Percentiles rank a stretch among this genome's conserved stretches.
Conservation (phyloP, 768 basidiomycete genomes). For the Amyloporia xantha region DNA sequence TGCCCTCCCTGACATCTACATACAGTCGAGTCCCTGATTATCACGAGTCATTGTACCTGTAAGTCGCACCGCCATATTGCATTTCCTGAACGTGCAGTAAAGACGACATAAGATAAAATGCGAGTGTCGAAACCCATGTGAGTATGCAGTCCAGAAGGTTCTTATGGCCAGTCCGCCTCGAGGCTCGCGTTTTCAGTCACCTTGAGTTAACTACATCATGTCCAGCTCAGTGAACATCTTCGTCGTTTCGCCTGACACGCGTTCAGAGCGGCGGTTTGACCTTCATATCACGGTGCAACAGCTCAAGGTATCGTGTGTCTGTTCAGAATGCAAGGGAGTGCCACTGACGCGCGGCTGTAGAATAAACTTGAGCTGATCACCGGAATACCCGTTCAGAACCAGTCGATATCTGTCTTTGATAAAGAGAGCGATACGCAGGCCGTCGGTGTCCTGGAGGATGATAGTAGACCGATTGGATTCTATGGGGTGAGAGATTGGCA, state of each 20-base stretch:
- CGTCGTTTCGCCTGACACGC: constrained; percentile 82
- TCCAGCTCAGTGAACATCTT: constrained; percentile 57
- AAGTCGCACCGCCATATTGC: too few species aligned
- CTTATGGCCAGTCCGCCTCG: background rate
- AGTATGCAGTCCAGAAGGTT: background rate
- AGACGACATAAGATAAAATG: background rate
- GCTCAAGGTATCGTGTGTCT: constrained; percentile 59
- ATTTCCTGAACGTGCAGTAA: too few species aligned
- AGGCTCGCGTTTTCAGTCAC: background rate
- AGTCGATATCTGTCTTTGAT: constrained; percentile 57
- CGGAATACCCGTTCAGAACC: constrained; percentile 75
- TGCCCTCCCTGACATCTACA: too few species aligned
- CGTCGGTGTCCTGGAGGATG: constrained; percentile 56
- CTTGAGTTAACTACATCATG: constrained; percentile 22
- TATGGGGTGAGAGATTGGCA: constrained; percentile 75
- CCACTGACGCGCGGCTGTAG: constrained; percentile 6
- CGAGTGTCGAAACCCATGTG: background rate
- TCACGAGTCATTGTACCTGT: too few species aligned
- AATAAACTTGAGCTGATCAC: constrained; percentile 82
- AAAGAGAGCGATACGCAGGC: constrained; percentile 46
- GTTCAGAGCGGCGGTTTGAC: constrained; percentile 83
- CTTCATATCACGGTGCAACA: constrained; percentile 64
- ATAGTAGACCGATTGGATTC: constrained; percentile 59
- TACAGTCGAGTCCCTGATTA: too few species aligned
- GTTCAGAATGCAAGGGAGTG: background rate